Base-by-base conservation (phyloP, 768 basidiomycete genomes). In the Hygrocybe punicea region DNA sequence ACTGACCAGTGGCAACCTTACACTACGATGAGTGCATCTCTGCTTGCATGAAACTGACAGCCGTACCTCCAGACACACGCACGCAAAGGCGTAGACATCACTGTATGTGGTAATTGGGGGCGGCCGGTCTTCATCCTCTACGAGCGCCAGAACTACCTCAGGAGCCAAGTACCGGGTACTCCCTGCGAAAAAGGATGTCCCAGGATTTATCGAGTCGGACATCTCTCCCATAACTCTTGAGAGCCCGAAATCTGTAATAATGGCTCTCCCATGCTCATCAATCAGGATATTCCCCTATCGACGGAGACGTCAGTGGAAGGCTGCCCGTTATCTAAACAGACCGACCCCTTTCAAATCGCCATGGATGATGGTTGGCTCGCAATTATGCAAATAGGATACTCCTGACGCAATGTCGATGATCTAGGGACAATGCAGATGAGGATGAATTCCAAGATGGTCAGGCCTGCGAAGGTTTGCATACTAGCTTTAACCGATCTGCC, bases 161-260 rank as follows among this genome's bases (percentile, higher is more conserved):
- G 84, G 84, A 0, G 84, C 84, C 80, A 81, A 80, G 77, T 79
- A 82, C 23, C 80, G 65, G 6, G 77, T 78, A 2, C 78, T 76
- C 16, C 79, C 80, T 14, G 76, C 78, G 56, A 79, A 79, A 64
- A 76, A 74, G 0, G 77, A 80, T 0, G 78, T 73, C 6, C 67
- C 70, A 23, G 67, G 67, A 46, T 69, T 73, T 55, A 72, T 70
- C 24, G 75, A 68, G 34, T 70, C 69, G 7, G 73, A 68, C 47
- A 84, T 71, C 17, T 84, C 83, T 58, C 81, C 81, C 46, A 81
- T 73, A 52, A 84, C 80, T 55, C 78, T 81, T 21, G 82, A 83
- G 5, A 85, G 68, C 2, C 84, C 84, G 58, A 85, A 86, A 63
- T 86, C 84, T 1, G 82, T 82, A 45, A 85, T 81, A 57, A 85